Conservation (phyloP, 2,329 filamentous ascomycete species). For the Orbilia ellipsospora region DNA sequence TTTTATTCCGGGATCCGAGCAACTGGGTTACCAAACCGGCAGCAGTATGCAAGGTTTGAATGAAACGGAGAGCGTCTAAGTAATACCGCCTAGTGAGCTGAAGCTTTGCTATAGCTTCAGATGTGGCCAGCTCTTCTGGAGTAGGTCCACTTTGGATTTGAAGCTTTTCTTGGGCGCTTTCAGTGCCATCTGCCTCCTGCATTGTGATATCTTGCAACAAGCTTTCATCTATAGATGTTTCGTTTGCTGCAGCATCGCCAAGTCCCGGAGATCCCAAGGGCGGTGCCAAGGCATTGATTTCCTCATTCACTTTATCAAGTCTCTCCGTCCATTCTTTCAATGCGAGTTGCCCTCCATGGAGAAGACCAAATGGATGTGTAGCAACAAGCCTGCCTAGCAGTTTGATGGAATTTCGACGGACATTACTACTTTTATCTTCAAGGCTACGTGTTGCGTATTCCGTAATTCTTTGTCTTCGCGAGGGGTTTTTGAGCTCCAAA, state of each 20-base stretch:
- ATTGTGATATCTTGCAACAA: conserved; percentile 89
- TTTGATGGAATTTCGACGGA: conserved; percentile 94
- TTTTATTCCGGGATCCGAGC: conserved; percentile 94
- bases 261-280: conserved; percentile 77
- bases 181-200: conserved; percentile 68
- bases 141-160: conserved; percentile 76
- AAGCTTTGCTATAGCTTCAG: conserved; percentile 86
- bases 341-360: conserved; percentile 88
- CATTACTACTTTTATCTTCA: conserved; percentile 98
- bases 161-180: conserved; percentile 75
- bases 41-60: conserved; percentile 86
- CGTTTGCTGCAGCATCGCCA: conserved; percentile 74
- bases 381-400: conserved; percentile 87
- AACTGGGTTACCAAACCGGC: conserved; percentile 85
- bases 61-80: conserved; percentile 90
- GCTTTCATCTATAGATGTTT: conserved; percentile 75
- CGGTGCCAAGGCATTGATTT: conserved; percentile 83
- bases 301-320: conserved; percentile 82
- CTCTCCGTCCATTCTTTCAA: conserved; percentile 86
- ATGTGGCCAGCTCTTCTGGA: conserved; percentile 85
- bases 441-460: conserved; percentile 89
- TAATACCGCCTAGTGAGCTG: conserved; percentile 91
- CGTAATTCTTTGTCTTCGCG: conserved; percentile 85
- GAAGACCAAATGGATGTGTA: conserved; percentile 91
- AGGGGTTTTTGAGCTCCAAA: conserved; percentile 94